A percentile compares a stretch with the other conserved stretches of the same genome.
phyloP scores from a whole-genome alignment of 176 grass and related monocot species.

The Musa acuminata region DNA sequence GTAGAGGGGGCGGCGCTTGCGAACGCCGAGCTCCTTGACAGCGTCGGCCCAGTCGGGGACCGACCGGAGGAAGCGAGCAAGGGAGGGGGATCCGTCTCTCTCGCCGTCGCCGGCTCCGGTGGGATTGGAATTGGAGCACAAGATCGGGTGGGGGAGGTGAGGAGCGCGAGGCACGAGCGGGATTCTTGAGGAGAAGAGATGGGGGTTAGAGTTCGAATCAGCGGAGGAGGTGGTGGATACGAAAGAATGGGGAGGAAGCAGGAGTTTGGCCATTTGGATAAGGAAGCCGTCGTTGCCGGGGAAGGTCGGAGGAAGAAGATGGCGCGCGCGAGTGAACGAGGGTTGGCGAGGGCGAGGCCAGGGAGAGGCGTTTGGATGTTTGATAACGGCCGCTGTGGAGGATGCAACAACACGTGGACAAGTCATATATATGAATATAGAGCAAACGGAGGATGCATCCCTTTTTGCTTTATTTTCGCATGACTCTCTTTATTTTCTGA shows the following conservation, averaged over 20 bases:
- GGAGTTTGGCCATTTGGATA: background rate
- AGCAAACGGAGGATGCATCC: too few species aligned
- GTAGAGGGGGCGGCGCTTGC: conserved; percentile 52
- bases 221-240: background rate
- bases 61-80: background rate
- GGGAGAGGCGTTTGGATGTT: background rate
- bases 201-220: background rate
- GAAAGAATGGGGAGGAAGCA: background rate
- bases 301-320: background rate
- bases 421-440: too few species aligned
- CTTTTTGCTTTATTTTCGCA: too few species aligned
- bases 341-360: background rate
- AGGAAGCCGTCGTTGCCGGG: background rate
- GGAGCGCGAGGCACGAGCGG: background rate
- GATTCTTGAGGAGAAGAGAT: background rate
- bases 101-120: background rate
- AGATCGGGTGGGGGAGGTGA: background rate
- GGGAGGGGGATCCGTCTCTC: background rate
- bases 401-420: background rate
- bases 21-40: conserved; percentile 52
- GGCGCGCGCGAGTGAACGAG: background rate
- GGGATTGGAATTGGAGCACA: background rate
- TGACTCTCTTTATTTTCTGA: too few species aligned
- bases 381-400: background rate
- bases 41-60: conserved; percentile 75